phyloP scores from a whole-genome alignment of 1,139 yeast genomes.

The Diutina sp. region DNA sequence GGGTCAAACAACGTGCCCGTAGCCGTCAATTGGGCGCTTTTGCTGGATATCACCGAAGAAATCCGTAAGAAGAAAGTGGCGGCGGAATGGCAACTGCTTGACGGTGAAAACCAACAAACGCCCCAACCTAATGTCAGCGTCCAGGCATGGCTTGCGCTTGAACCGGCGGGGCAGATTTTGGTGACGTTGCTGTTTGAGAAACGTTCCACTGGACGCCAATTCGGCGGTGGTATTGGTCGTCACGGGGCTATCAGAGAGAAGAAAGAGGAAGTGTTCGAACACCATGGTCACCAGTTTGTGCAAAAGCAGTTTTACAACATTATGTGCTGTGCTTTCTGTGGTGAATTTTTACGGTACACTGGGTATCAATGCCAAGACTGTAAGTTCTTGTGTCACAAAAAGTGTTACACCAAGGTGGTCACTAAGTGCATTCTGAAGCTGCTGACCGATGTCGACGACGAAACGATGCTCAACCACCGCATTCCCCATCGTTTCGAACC shows the following conservation, averaged over 20 bases:
- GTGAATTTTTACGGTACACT: conserved; percentile 85
- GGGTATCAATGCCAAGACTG: conserved; percentile 97
- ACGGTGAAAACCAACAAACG: not conserved
- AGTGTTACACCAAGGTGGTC: conserved; percentile 87
- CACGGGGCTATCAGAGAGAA: conserved; percentile 96
- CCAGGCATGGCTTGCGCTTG: conserved; percentile 74
- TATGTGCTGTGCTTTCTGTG: conserved; percentile 96
- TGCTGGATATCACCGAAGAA: conserved; percentile 88
- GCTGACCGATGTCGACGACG: conserved; percentile 64
- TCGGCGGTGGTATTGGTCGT: conserved; percentile 69
- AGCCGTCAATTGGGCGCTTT: conserved; percentile 84
- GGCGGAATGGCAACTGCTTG: conserved; percentile 29
- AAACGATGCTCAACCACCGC: conserved; percentile 85
- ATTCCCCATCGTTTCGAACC: conserved; percentile 95
- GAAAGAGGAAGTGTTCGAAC: conserved; percentile 90
- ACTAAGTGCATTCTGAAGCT: conserved; percentile 92
- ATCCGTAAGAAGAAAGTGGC: conserved; percentile 82
- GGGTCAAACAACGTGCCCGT: conserved; percentile 66
- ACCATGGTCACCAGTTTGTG: conserved; percentile 94
- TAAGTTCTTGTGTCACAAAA: conserved; percentile 84
- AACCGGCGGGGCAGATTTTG: conserved; percentile 86
- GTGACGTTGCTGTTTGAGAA: conserved; percentile 73
- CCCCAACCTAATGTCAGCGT: not conserved
- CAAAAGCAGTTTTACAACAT: conserved; percentile 92
- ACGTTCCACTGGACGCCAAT: conserved; percentile 27